Percentiles rank a stretch among this genome's conserved stretches.
These are phyloP conservation scores for Aspergillus fumigatus DNA, from an alignment of 2,329 filamentous ascomycete species.

Conservation along the genomic window DNA sequence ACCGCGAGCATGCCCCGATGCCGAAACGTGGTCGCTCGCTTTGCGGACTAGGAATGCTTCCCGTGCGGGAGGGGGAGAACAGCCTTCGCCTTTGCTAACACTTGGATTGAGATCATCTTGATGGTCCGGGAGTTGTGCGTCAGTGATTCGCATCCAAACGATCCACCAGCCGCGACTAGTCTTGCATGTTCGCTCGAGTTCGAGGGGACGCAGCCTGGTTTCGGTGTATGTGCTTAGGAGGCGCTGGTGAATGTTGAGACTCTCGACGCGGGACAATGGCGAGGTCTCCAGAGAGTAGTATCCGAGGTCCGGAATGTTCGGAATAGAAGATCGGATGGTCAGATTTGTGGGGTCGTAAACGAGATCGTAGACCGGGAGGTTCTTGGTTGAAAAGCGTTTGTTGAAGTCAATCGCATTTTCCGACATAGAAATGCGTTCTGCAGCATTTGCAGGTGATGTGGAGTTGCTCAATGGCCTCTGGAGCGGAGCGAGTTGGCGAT, in stretches of 20 bases:
- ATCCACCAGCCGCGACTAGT: conserved; percentile 64
- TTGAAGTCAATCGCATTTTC: conserved; percentile 31
- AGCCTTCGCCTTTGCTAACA: conserved; percentile 3
- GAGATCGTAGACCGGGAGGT: conserved; percentile 53
- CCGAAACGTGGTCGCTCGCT: conserved; percentile 38
- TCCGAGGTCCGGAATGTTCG: conserved; percentile 58
- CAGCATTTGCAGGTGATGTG: conserved; percentile 41
- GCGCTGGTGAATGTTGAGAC: conserved; percentile 58
- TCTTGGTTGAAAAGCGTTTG: conserved; percentile 25
- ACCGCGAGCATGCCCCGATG: conserved; percentile 29
- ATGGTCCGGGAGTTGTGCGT: conserved; percentile 5
- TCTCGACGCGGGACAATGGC: conserved; percentile 54
- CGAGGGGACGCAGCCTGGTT: conserved; percentile 44
- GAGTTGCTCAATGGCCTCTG: conserved; percentile 44
- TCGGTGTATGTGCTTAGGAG: conserved; percentile 54
- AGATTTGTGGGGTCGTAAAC: conserved; percentile 56
- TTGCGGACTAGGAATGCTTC: conserved; percentile 46
- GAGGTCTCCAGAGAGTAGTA: conserved; percentile 18
- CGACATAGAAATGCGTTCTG: conserved; percentile 32
- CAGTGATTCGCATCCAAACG: conserved; percentile 56
- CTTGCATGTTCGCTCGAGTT: conserved; percentile 59
- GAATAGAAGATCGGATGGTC: conserved; percentile 58
- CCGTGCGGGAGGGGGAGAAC: conserved; percentile 13
- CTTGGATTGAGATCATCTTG: conserved; percentile 10
- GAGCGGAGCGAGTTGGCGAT: conserved; percentile 46